Evolutionary conservation across 352 stramenopile genomes (phyloP).

Genomic region (Phytophthora pistaciae): DNA sequence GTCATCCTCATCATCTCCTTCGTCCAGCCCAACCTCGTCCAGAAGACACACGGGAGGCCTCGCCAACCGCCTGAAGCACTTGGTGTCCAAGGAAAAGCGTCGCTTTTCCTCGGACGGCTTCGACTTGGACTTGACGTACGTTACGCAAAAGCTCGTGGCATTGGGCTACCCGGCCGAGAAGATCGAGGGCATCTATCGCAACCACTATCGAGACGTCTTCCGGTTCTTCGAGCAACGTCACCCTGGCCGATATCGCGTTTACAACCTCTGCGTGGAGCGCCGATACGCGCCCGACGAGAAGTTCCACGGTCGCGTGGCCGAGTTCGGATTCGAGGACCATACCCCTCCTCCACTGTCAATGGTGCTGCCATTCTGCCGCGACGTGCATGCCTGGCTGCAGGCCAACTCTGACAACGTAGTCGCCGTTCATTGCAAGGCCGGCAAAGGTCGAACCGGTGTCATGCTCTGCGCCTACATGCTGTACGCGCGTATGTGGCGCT

Average conservation of each 20-base stretch:
- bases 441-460: slow-evolving; percentile 90
- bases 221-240: slow-evolving; percentile 92
- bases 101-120: slow-evolving; percentile 90
- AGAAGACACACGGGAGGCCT: slow-evolving; percentile 32
- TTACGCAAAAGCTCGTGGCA: slow-evolving; percentile 87
- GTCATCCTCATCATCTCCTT: slow-evolving; percentile 19
- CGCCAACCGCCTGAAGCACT: slow-evolving; percentile 76
- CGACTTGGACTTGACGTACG: slow-evolving; percentile 94
- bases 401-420: slow-evolving; percentile 78
- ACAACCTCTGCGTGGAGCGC: slow-evolving; percentile 92
- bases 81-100: slow-evolving; percentile 93
- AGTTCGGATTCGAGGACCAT: slow-evolving; percentile 92
- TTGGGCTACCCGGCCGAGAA: slow-evolving; percentile 91
- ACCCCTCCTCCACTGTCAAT: slow-evolving; percentile 81
- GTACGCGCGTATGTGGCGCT: slow-evolving; percentile 71
- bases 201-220: slow-evolving; percentile 91
- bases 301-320: slow-evolving; percentile 75
- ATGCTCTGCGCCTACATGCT: slow-evolving; percentile 89
- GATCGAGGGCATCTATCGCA: slow-evolving; percentile 91
- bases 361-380: slow-evolving; percentile 74
- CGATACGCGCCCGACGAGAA: slow-evolving; percentile 78
- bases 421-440: slow-evolving; percentile 93
- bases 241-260: slow-evolving; percentile 84
- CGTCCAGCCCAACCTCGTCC: slow-evolving; percentile 27
- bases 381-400: slow-evolving; percentile 67